These are phyloP conservation scores for Metarhizium rileyi DNA, from an alignment of 2,329 filamentous ascomycete genomes.

Conservation along the genomic window DNA sequence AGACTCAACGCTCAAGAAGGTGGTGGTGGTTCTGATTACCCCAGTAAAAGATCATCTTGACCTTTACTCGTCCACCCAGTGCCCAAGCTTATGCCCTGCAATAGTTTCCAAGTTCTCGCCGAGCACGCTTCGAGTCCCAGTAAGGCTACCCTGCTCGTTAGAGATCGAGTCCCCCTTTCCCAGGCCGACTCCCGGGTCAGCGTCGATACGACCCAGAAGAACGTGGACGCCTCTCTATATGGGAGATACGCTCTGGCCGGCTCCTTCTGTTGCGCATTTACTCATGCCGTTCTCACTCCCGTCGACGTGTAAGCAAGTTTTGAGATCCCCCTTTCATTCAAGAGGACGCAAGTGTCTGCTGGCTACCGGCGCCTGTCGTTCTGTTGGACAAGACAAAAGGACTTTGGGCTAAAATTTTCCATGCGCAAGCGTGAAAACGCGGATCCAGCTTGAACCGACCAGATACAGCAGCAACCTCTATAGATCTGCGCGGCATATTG, in stretches of 20 bases:
- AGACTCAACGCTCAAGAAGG: too few relatives aligned
- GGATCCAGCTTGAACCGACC: constrained; percentile 82
- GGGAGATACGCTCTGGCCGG: constrained; percentile 94
- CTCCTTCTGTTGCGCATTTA: constrained; percentile 95
- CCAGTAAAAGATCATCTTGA: too few relatives aligned
- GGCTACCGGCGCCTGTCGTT: neutral
- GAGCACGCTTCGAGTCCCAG: too few relatives aligned
- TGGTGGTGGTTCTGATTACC: too few relatives aligned
- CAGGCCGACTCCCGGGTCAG: too few relatives aligned
- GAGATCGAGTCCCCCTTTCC: too few relatives aligned
- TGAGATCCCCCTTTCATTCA: too few relatives aligned
- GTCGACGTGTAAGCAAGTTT: constrained; percentile 87
- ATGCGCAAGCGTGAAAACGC: constrained; percentile 72
- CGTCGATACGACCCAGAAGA: neutral
- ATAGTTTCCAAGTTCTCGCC: too few relatives aligned
- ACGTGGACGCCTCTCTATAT: constrained; percentile 62
- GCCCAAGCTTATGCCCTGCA: too few relatives aligned
- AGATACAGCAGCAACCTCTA: constrained; percentile 85
- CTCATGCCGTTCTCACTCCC: constrained; percentile 91
- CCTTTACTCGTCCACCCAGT: too few relatives aligned
- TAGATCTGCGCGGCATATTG: constrained; percentile 78
- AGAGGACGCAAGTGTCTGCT: too few relatives aligned
- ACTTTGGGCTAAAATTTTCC: neutral
- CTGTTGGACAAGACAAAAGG: neutral
- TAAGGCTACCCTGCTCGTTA: too few relatives aligned